Conservation (phyloP, 2,329 filamentous ascomycete genomes). For the Cercospora sp. region DNA sequence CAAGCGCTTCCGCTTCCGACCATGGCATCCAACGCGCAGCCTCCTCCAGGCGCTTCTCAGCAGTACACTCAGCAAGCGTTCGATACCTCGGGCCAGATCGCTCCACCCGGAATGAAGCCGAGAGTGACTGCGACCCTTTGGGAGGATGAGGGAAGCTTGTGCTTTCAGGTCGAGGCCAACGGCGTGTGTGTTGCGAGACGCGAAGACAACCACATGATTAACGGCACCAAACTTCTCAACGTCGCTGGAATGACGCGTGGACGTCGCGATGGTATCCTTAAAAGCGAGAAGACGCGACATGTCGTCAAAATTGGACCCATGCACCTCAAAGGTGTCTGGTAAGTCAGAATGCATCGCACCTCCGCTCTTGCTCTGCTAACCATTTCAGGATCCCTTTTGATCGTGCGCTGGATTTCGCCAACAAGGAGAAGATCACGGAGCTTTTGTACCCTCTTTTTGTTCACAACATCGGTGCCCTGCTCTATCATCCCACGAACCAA, state of each 20-base stretch:
- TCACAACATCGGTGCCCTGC: slow-evolving; percentile 88
- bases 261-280: slow-evolving; percentile 90
- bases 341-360: slow-evolving; percentile 42
- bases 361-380: slow-evolving; percentile 18
- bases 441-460: slow-evolving; percentile 93
- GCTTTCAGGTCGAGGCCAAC: slow-evolving; percentile 95
- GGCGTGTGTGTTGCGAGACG: slow-evolving; percentile 92
- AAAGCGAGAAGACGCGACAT: slow-evolving; percentile 94
- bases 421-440: slow-evolving; percentile 99
- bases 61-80: slow-evolving; percentile 50
- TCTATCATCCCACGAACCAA: slow-evolving; percentile 92
- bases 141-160: slow-evolving; percentile 97
- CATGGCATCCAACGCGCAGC: slow-evolving; percentile 31
- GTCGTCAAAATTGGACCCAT: slow-evolving; percentile 99
- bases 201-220: slow-evolving; percentile 99
- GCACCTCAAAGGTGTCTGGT: slow-evolving; percentile 98
- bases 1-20: slow-evolving; percentile 64
- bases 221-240: slow-evolving; percentile 94
- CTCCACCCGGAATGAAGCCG: slow-evolving; percentile 92
- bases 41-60: slow-evolving; percentile 21
- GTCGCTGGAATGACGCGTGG: slow-evolving; percentile 98
- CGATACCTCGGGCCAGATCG: slow-evolving; percentile 88
- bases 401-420: slow-evolving; percentile 94
- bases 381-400: slow-evolving; percentile 87
- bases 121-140: slow-evolving; percentile 93